phyloP scores from a whole-genome alignment of 192 early-diverging fungal species.

The Glomus cerebriforme region DNA sequence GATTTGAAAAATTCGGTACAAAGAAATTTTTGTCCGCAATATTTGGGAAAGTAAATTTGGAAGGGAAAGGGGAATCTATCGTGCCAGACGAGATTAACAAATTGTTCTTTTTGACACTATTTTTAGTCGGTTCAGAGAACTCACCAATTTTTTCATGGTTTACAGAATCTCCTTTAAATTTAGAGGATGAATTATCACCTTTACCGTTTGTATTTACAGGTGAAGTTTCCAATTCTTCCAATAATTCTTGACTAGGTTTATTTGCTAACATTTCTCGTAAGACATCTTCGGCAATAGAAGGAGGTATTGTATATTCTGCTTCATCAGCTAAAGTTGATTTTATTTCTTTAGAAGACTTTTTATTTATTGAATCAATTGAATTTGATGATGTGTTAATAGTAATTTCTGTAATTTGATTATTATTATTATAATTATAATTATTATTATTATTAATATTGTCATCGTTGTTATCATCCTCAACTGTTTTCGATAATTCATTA shows the following conservation, averaged over 20 bases:
- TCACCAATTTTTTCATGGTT: constrained; percentile 31
- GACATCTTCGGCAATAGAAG: constrained; percentile 30
- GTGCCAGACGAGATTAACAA: constrained; percentile 21
- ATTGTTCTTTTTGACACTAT: constrained; percentile 28
- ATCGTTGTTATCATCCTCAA: not conserved
- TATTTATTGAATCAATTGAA: not conserved
- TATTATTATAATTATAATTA: not conserved
- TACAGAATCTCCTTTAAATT: constrained; percentile 18
- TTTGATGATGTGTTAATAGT: not conserved
- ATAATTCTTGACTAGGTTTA: constrained; percentile 21
- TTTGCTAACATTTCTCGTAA: constrained; percentile 31
- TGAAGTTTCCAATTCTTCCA: constrained; percentile 27
- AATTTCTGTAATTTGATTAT: not conserved
- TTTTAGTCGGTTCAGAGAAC: constrained; percentile 24
- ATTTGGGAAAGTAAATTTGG: constrained; percentile 34
- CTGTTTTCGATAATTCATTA: not conserved
- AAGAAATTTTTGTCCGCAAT: constrained; percentile 35
- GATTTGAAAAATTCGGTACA: constrained; percentile 27
- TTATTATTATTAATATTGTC: too few relatives aligned
- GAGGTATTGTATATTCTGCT: constrained; percentile 32
- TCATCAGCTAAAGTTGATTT: constrained; percentile 21
- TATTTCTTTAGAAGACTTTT: constrained; percentile 19
- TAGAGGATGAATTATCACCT: constrained; percentile 12
- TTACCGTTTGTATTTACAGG: constrained; percentile 6
- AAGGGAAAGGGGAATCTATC: constrained; percentile 30